Evolutionary conservation across 2,329 filamentous ascomycete genomes (phyloP).

Genomic region (Rhynchosporium agropyri): DNA sequence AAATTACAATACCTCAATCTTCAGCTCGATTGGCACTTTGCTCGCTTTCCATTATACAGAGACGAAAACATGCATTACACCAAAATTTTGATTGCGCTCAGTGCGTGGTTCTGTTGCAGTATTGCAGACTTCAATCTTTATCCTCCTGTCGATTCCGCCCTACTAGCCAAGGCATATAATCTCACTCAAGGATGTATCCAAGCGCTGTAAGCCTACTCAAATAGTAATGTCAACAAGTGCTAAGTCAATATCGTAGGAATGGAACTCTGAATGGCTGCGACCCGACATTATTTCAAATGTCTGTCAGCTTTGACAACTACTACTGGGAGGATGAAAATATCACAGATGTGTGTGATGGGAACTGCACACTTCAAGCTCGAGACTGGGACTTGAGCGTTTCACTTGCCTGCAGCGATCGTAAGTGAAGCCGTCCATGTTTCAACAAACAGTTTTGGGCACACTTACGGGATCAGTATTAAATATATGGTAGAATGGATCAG

Average conservation of each 20-base stretch:
- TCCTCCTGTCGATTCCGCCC: slow-evolving; percentile 12
- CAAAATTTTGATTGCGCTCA: neutral
- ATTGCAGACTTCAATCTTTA: slow-evolving; percentile 17
- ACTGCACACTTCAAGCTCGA: slow-evolving; percentile 12
- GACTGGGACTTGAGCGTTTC: slow-evolving; percentile 25
- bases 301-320: slow-evolving; percentile 25
- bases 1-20: too few species aligned
- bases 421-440: too few species aligned
- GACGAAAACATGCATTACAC: too few species aligned
- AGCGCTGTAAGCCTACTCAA: slow-evolving; percentile 16
- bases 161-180: slow-evolving; percentile 16
- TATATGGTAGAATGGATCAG: slow-evolving; percentile 17
- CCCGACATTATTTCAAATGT: slow-evolving; percentile 15
- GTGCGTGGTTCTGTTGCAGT: neutral
- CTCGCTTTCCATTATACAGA: too few species aligned
- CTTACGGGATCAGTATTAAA: too few species aligned
- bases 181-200: slow-evolving; percentile 16
- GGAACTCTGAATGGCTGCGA: slow-evolving; percentile 17
- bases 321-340: slow-evolving; percentile 29
- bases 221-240: too few species aligned
- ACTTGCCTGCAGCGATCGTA: slow-evolving; percentile 14
- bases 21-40: too few species aligned
- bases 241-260: slow-evolving; percentile 9
- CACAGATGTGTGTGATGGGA: slow-evolving; percentile 25
- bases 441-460: too few species aligned